Evolutionary conservation across 169 alveolate species (phyloP).

Genomic region (Plasmodium chabaudi): DNA sequence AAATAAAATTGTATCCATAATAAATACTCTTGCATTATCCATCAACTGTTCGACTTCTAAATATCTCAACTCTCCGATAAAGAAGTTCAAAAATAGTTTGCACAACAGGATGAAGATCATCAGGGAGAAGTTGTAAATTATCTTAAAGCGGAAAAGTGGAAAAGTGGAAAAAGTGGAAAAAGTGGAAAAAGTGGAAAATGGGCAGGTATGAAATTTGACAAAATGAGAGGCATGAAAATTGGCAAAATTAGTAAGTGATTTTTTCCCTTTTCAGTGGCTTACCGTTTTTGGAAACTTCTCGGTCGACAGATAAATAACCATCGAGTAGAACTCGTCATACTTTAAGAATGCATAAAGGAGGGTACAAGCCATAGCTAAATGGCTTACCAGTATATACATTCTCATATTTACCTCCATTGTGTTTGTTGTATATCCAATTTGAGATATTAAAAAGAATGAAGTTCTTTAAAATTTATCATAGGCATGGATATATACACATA

Average conservation of each 20-base stretch:
- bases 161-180: background rate
- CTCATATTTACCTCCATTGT: constrained; percentile 71
- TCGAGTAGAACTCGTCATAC: constrained; percentile 45
- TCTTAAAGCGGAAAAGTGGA: constrained; percentile 19
- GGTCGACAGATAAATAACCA: constrained; percentile 52
- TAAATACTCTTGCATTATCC: constrained; percentile 88
- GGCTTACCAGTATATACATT: constrained; percentile 45
- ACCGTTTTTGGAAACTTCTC: constrained; percentile 71
- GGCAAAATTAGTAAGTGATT: too few species aligned
- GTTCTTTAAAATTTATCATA: too few species aligned
- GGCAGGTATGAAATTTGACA: background rate
- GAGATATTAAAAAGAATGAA: too few species aligned
- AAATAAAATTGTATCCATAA: constrained; percentile 89
- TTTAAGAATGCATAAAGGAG: constrained; percentile 53
- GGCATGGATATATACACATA: too few species aligned
- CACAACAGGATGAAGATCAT: constrained; percentile 79
- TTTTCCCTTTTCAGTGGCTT: background rate
- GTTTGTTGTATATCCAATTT: too few species aligned
- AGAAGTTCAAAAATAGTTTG: constrained; percentile 71
- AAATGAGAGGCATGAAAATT: too few species aligned
- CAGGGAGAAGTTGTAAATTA: constrained; percentile 80
- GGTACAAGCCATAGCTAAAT: constrained; percentile 46
- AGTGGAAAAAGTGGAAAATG: background rate
- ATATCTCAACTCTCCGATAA: constrained; percentile 81
- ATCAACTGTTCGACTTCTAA: constrained; percentile 86